phyloP scores from a whole-genome alignment of 78 protist species.

The Chrysochromulina tobinii region DNA sequence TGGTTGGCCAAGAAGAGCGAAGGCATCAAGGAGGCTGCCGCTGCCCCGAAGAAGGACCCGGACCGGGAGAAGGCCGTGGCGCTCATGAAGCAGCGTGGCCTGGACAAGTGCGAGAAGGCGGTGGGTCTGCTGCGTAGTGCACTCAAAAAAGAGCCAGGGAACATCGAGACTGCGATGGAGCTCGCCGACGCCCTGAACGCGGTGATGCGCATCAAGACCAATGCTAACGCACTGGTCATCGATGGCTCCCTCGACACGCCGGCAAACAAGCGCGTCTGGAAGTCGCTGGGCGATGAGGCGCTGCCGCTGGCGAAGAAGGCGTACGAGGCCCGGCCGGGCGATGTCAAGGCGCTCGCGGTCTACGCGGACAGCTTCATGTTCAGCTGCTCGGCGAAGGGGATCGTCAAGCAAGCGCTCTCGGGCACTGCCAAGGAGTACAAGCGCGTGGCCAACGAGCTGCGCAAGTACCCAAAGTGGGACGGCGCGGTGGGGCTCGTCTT shows the following conservation, averaged over 20 bases:
- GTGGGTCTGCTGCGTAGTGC: too few species aligned
- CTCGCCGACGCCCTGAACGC: constrained; percentile 13
- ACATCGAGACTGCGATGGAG: not conserved
- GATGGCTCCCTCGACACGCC: not conserved
- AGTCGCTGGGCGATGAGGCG: not conserved
- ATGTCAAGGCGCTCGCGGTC: not conserved
- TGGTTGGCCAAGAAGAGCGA: too few species aligned
- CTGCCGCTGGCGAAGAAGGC: not conserved
- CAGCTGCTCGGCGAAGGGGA: not conserved
- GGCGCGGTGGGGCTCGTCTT: not conserved
- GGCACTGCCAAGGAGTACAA: not conserved
- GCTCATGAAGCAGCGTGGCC: not conserved
- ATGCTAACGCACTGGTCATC: not conserved
- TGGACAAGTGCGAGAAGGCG: not conserved
- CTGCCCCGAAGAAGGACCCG: not conserved
- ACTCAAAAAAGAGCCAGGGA: not conserved
- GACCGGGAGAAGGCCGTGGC: not conserved
- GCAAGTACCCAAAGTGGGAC: not conserved
- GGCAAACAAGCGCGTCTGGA: not conserved
- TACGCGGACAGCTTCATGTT: constrained; percentile 18
- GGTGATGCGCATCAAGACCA: constrained; percentile 14
- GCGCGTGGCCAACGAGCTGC: not conserved
- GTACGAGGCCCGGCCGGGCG: not conserved
- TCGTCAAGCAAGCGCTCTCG: not conserved
- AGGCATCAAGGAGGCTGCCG: too few species aligned